Evolutionary conservation across 2,329 filamentous ascomycete species (phyloP), one percentile per base, ranked within the genome.

Genomic region (Pestalotiopsis sp.): DNA sequence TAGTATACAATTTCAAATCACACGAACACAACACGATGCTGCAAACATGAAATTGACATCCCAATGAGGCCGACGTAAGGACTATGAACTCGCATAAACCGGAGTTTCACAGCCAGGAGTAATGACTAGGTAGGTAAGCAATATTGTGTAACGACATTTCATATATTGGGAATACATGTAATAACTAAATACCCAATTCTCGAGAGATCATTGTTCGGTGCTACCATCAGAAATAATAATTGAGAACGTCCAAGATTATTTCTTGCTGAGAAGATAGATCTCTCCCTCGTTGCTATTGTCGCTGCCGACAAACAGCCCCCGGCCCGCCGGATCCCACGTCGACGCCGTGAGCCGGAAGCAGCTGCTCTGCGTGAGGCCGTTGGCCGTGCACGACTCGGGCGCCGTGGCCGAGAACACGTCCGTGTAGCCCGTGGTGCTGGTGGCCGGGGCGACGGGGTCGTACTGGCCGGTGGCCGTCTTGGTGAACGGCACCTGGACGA

Each of bases 281-380:
- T 80, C 77, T 36, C 78, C 80, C 70, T 82, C 78, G 49, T 73
- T 73, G 23, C 74, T 73, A 67, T 80, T 81, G 66, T 81, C 79
- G 69, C 79, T 81, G 23, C 77, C 78, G 58, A 80, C 72, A 69
- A 81, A 80, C 72, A 80, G 66, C 12, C 79, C 78, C 20, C 78
- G 70, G 14, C 78, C 78, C 5, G 77, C 74, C 2, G 79, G 79
- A 67, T 81, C 78, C 78, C 78, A 81, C 1, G 71, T 69, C 4
- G 74, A 71, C 17, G 78, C 78, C 2, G 78, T 78, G 63, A 81
- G 72, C 0, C 79, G 72, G 71, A 79, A 75, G 73, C 79, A 81
- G 69, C 76, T 80, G 70, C 79, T 81, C 72, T 73, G 68, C 4
- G 79, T 80, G 65, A 80, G 70, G 7, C 78, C 78, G 65, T 78